phyloP scores from a whole-genome alignment of 2,329 filamentous ascomycete species.

The Chaetomiaceae sp. region DNA sequence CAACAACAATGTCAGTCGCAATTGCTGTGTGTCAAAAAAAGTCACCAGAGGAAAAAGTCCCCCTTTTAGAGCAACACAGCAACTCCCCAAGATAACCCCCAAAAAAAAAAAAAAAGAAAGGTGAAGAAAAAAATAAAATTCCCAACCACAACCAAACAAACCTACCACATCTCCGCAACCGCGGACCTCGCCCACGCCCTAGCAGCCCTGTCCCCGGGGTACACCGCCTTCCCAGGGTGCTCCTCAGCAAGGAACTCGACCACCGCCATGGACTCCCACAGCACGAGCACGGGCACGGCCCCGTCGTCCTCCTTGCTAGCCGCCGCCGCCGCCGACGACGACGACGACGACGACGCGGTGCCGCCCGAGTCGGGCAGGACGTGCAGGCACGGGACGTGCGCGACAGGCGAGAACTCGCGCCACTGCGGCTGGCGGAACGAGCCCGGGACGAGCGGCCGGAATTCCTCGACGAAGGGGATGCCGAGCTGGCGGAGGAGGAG shows the following conservation, averaged over 20 bases:
- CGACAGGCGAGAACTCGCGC: slow-evolving; percentile 37
- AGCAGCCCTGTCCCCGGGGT: slow-evolving; percentile 36
- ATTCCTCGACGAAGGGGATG: slow-evolving; percentile 40
- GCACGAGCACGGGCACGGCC: slow-evolving; percentile 25
- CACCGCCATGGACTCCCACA: slow-evolving; percentile 48
- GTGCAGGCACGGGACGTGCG: slow-evolving; percentile 41
- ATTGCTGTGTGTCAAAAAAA: no score
- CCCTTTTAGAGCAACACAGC: no score
- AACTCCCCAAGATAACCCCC: no score
- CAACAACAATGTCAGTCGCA: no score
- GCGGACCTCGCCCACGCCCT: slow-evolving; percentile 42
- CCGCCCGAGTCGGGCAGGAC: slow-evolving; percentile 22
- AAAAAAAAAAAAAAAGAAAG: no score
- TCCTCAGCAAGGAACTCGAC: slow-evolving; percentile 44
- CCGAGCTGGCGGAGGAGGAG: slow-evolving; percentile 41
- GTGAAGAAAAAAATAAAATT: no score
- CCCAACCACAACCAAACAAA: no score
- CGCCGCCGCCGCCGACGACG: no score
- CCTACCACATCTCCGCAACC: slow-evolving; percentile 46
- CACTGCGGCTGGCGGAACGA: slow-evolving; percentile 31
- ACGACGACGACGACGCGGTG: background rate
- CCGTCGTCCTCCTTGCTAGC: background rate
- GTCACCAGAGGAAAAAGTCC: no score
- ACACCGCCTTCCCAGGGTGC: slow-evolving; percentile 36
- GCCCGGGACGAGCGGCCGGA: slow-evolving; percentile 33